A percentile compares a stretch with the other conserved stretches of the same genome.
Conservation (phyloP, 2,329 filamentous ascomycete genomes). For the Rhynchosporium agropyri region DNA sequence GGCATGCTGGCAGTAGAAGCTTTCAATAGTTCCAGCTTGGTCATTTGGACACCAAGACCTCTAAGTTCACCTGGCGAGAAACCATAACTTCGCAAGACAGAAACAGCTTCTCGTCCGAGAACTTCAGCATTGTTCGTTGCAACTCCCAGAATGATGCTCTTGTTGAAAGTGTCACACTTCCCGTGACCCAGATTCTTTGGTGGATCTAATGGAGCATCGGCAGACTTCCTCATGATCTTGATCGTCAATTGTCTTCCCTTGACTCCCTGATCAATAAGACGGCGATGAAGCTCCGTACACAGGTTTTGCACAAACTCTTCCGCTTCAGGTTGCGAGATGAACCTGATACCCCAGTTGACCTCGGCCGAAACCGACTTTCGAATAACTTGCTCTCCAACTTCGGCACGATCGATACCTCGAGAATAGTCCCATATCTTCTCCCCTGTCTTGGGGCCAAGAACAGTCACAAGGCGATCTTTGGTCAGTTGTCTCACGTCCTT, state of each 20-base stretch:
- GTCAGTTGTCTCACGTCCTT: conserved; percentile 78
- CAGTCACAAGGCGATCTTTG: conserved; percentile 72
- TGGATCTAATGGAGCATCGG: conserved; percentile 87
- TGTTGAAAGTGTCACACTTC: conserved; percentile 93
- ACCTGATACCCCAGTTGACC: conserved; percentile 97
- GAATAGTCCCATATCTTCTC: conserved; percentile 89
- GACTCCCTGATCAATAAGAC: conserved; percentile 80
- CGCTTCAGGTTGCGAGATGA: conserved; percentile 87
- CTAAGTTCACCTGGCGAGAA: conserved; percentile 92
- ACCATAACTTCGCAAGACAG: conserved; percentile 76
- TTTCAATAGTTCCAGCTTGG: conserved; percentile 83
- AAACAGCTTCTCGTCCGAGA: conserved; percentile 81
- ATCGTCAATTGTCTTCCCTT: conserved; percentile 88
- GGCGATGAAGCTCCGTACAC: conserved; percentile 79
- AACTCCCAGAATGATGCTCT: conserved; percentile 79
- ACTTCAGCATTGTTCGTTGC: conserved; percentile 74
- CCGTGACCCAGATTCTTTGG: conserved; percentile 94
- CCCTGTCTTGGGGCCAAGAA: conserved; percentile 88
- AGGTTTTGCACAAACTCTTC: conserved; percentile 89
- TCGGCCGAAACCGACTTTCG: conserved; percentile 96
- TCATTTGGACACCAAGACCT: conserved; percentile 90
- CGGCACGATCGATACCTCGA: conserved; percentile 80
- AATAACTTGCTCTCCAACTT: conserved; percentile 82
- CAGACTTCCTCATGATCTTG: conserved; percentile 88
- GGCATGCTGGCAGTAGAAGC: conserved; percentile 52